Base-by-base conservation (phyloP, 1,284 basidiomycete genomes). In the Pisolithus thermaeus region DNA sequence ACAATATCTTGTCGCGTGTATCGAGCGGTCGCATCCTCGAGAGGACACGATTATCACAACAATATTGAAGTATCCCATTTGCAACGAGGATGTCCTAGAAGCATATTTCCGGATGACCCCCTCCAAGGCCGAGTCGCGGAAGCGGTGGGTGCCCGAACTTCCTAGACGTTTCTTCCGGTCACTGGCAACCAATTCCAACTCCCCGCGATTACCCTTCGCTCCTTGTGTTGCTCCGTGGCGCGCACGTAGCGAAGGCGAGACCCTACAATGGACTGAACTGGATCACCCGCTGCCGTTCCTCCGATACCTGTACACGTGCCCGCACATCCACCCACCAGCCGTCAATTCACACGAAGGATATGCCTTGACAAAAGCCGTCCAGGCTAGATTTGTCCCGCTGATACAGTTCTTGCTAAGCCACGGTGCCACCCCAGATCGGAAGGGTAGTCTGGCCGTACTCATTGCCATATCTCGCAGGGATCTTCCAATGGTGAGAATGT, bases 391-490 rank as follows among this genome's bases (percentile, higher is more conserved):
- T 57, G 58, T 75, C 0, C 80, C 82, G 1, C 77, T 94, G 4
- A 73, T 92, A 2, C 71, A 68, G 38, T 85, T 87, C 56, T 73
- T 95, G 7, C 78, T 95, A 43, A 69, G 73, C 1, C 70, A 81
- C n/a, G 86, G 82, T 2, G 92, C 90, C 0, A 83, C 83, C 3
- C 90, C 92, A 0, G 61, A 63, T 11, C 69, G 70, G 56, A 86
- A 85, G 59, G 64, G 77, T 9, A 75, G 73, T 22, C 68, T 92
- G 27, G 76, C 90, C 0, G 74, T 94, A n/a, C 70, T 76, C 39
- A 77, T 90, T 4, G 92, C 92, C 3, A 87, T 94, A 47, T 75
- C 78, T 49, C 77, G 79, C 56, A 80, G 79, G 56, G 81, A 92
- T 57, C 67, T 93, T 11, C 56, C 60, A 0, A 71, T 92, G 49